These are phyloP conservation scores for Panus rudis DNA, from an alignment of 768 basidiomycete species.

Conservation along the genomic window DNA sequence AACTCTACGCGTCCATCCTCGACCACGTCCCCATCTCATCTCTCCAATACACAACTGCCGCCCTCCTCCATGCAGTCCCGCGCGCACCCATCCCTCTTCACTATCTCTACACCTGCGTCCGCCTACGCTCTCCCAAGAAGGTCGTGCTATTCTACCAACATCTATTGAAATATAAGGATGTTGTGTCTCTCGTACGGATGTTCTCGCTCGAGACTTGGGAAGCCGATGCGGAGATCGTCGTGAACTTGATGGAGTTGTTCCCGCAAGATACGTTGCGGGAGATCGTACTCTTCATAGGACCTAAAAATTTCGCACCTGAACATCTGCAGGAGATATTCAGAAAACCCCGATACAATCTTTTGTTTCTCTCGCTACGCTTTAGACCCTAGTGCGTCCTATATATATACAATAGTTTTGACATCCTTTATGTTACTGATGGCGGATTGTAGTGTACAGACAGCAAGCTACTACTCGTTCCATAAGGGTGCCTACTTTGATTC, in stretches of 20 bases:
- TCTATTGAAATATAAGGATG: constrained; percentile 33
- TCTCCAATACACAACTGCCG: constrained; percentile 46
- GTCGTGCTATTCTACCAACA: constrained; percentile 50
- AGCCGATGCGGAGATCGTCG: constrained; percentile 67
- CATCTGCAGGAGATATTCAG: constrained; percentile 67
- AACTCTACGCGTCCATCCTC: constrained; percentile 60
- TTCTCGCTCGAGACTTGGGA: constrained; percentile 57
- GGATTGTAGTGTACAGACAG: constrained; percentile 50
- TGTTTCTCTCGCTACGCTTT: constrained; percentile 61
- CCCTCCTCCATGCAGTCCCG: constrained; percentile 61
- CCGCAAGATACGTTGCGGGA: constrained; percentile 36
- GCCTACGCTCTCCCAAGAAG: constrained; percentile 43
- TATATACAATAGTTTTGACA: background rate
- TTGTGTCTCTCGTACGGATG: constrained; percentile 30
- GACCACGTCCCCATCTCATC: constrained; percentile 37
- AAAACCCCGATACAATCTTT: constrained; percentile 39
- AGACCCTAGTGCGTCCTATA: constrained; percentile 64
- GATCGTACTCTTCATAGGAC: constrained; percentile 65
- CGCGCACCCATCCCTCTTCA: constrained; percentile 46
- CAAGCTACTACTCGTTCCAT: constrained; percentile 78
- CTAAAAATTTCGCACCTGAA: constrained; percentile 72
- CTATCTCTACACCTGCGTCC: constrained; percentile 53
- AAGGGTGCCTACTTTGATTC: constrained; percentile 87
- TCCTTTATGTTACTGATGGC: constrained; percentile 5
- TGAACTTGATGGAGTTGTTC: constrained; percentile 59